phyloP scores from a whole-genome alignment of 805 yeast species.

The Priceomyces medius region DNA sequence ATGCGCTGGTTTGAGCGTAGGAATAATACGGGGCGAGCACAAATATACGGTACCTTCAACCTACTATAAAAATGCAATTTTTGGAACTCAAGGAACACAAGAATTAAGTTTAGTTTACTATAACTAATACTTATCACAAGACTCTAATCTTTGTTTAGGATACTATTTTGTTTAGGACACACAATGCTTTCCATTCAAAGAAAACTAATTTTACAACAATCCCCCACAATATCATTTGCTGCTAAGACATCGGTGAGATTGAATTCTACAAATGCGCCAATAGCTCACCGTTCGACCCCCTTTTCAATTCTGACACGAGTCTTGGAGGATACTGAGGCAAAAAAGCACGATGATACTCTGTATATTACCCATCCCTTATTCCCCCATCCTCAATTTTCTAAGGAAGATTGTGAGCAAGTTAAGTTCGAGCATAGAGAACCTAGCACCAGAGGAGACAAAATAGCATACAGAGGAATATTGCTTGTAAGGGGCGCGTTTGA shows the following conservation, averaged over 20 bases:
- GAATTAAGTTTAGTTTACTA: too few species aligned
- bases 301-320: conserved; percentile 28
- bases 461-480: conserved; percentile 50
- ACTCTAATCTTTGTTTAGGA: not conserved
- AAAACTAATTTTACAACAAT: not conserved
- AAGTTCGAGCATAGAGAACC: conserved; percentile 54
- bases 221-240: not conserved
- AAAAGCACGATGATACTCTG: conserved; percentile 29
- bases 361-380: conserved; percentile 42
- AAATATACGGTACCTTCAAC: too few species aligned
- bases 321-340: conserved; percentile 17
- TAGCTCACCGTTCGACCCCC: conserved; percentile 5
- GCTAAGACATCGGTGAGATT: conserved; percentile 2
- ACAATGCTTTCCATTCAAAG: not conserved
- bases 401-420: conserved; percentile 36
- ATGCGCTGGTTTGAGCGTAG: too few species aligned
- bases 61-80: too few species aligned
- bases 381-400: conserved; percentile 33
- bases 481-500: conserved; percentile 55
- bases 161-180: not conserved
- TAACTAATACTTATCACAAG: too few species aligned
- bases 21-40: too few species aligned
- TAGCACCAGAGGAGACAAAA: conserved; percentile 44
- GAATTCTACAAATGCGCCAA: conserved; percentile 1
- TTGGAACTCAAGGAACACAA: too few species aligned